Base-by-base conservation (phyloP, 306 rosid species). In the Quercus agrifolia region DNA sequence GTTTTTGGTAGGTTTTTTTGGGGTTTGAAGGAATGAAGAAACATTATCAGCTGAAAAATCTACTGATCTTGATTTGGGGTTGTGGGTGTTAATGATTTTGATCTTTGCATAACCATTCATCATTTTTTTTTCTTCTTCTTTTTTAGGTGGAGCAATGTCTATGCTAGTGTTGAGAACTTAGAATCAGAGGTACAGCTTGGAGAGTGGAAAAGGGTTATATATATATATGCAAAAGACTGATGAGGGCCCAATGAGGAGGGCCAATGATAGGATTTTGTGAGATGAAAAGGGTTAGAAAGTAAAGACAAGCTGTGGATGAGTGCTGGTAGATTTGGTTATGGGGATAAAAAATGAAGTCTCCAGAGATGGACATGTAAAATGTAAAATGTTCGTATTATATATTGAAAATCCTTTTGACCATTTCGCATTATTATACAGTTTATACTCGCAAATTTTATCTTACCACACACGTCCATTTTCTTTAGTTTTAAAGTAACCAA, bases 51-150 rank as follows among this genome's bases (percentile, higher is more conserved):
- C 87, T 18, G 90, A 81, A 73, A 85, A 85, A 77, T 87, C 92
- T 3, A 82, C 46, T 70, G 95, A 90, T 90, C 89, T 88, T 67
- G 93, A 86, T 66, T 86, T 87, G 19, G 74, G 81, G 75, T 87
- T 87, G 19, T 76, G 83, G 75, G n/a, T 28, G 20, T 46, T 70
- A 27, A 49, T 44, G 68, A 41, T 41, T 69, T 66, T 85, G 56
- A 89, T 89, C 80, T 90, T 90, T 5, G 95, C 83, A 64, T 92
- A 89, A 5, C 83, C 85, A 13, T 83, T 85, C 92, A 86, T 90
- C 49, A n/a, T 25, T 23, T 71, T 56, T 28, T 30, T 11, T 8
- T 38, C 38, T 85, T 85, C 91, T 85, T 88, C 49, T 33, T 23
- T 74, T 70, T 21, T 30, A 10, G 5, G 3, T 2, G 10, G 23